Conservation (phyloP, 1,284 basidiomycete species). For the Wolfiporia cocos region DNA sequence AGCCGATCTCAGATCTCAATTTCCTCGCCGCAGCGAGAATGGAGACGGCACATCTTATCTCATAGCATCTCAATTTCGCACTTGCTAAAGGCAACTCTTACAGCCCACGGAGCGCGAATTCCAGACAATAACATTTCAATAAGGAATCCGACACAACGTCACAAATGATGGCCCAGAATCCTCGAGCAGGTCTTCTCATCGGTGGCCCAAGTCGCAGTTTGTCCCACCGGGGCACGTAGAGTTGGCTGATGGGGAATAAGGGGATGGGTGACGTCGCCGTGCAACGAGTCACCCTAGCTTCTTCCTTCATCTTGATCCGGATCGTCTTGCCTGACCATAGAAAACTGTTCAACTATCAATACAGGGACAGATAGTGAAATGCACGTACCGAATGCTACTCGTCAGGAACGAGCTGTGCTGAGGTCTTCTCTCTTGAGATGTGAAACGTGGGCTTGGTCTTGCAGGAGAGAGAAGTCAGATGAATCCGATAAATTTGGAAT, state of each 20-base stretch:
- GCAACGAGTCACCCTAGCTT: background rate
- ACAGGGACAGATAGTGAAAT: too few species aligned
- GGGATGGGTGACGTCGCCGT: background rate
- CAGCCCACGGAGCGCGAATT: background rate
- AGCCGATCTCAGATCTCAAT: too few species aligned
- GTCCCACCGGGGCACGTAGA: constrained; percentile 5
- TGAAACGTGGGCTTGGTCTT: too few species aligned
- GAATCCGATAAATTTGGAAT: too few species aligned
- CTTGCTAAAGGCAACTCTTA: background rate
- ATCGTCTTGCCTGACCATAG: too few species aligned
- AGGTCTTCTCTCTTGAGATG: too few species aligned
- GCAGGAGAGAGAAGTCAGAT: too few species aligned
- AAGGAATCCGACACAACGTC: too few species aligned
- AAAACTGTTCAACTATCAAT: too few species aligned
- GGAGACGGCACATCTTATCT: background rate
- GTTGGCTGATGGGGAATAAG: background rate
- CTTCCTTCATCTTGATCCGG: background rate
- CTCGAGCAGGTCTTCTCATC: background rate
- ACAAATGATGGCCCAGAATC: background rate
- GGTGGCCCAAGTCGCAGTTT: constrained; percentile 5
- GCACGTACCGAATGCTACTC: too few species aligned
- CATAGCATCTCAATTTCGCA: background rate
- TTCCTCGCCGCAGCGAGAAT: too few species aligned
- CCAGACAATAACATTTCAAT: background rate
- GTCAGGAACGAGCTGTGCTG: too few species aligned